These are phyloP conservation scores for Sporothrix humicola DNA, from an alignment of 2,329 filamentous ascomycete genomes.

Conservation along the genomic window DNA sequence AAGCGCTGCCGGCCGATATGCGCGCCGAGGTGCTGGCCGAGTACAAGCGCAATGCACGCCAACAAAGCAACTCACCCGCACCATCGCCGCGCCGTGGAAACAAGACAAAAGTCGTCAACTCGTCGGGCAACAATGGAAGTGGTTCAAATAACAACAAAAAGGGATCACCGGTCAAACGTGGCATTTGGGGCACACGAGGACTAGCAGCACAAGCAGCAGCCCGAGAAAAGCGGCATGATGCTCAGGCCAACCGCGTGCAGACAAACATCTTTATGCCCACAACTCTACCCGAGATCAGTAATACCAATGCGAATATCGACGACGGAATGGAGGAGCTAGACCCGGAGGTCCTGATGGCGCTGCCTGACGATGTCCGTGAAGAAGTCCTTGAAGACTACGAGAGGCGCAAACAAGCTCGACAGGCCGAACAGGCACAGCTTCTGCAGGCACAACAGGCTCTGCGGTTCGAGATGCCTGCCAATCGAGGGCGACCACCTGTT, in stretches of 20 bases:
- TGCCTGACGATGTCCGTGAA: constrained; percentile 78
- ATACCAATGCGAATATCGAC: too few species aligned
- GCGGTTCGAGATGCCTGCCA: constrained; percentile 53
- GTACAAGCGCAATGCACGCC: constrained; percentile 58
- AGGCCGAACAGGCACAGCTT: constrained; percentile 31
- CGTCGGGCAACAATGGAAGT: background rate
- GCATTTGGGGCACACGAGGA: constrained; percentile 32
- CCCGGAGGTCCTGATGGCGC: constrained; percentile 75
- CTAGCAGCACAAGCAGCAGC: constrained; percentile 26
- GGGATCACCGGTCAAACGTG: constrained; percentile 31
- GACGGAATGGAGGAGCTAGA: constrained; percentile 62
- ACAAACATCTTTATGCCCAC: constrained; percentile 68
- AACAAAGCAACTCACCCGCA: constrained; percentile 63
- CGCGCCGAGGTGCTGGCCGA: constrained; percentile 80
- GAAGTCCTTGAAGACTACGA: constrained; percentile 81
- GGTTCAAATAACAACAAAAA: background rate
- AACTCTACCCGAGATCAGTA: constrained; percentile 44
- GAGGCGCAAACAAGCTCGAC: constrained; percentile 45
- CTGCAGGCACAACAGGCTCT: constrained; percentile 50
- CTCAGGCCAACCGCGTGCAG: constrained; percentile 69
- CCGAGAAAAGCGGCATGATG: constrained; percentile 58
- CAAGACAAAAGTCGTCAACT: constrained; percentile 24
- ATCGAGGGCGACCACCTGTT: constrained; percentile 34
- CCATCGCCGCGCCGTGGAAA: constrained; percentile 51
- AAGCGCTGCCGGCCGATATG: constrained; percentile 82